A percentile compares a stretch with the other conserved stretches of the same genome.
phyloP scores from a whole-genome alignment of 106 monocot genomes.

The Dioscorea zingiberensis region DNA sequence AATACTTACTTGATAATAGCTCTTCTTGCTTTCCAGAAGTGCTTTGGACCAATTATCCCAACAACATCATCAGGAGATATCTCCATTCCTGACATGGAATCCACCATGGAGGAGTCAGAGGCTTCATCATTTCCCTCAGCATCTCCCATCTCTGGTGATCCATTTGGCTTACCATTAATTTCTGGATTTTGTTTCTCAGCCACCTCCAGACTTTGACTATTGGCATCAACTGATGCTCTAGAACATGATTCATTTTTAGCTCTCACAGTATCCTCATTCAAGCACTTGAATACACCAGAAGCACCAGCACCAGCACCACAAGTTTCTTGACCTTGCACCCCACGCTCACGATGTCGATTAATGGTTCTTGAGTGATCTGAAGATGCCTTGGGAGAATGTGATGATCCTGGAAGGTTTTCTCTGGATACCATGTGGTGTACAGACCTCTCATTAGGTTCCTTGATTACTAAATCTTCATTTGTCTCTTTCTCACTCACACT shows the following conservation, averaged over 20 bases:
- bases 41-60: conserved; percentile 76
- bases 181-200: conserved; percentile 3
- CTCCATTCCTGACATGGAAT: conserved; percentile 34
- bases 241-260: conserved; percentile 5
- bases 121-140: conserved; percentile 27
- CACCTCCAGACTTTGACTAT: not conserved
- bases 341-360: not conserved
- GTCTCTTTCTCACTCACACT: conserved; percentile 16
- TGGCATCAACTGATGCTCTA: conserved; percentile 11
- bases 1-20: conserved; percentile 85
- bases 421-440: conserved; percentile 3
- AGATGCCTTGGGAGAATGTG: conserved; percentile 5
- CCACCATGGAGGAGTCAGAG: conserved; percentile 55
- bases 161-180: conserved; percentile 11
- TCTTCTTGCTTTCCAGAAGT: conserved; percentile 93
- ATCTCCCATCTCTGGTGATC: conserved; percentile 13
- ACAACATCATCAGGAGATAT: conserved; percentile 90
- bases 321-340: not conserved
- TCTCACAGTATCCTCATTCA: conserved; percentile 8
- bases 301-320: conserved; percentile 5
- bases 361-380: conserved; percentile 1
- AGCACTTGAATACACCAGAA: not conserved
- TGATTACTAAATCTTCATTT: conserved; percentile 4
- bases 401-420: conserved; percentile 21
- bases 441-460: conserved; percentile 7